These are phyloP conservation scores for Uronychia setigera DNA, from an alignment of 73 alveolate genomes.

Conservation along the genomic window DNA sequence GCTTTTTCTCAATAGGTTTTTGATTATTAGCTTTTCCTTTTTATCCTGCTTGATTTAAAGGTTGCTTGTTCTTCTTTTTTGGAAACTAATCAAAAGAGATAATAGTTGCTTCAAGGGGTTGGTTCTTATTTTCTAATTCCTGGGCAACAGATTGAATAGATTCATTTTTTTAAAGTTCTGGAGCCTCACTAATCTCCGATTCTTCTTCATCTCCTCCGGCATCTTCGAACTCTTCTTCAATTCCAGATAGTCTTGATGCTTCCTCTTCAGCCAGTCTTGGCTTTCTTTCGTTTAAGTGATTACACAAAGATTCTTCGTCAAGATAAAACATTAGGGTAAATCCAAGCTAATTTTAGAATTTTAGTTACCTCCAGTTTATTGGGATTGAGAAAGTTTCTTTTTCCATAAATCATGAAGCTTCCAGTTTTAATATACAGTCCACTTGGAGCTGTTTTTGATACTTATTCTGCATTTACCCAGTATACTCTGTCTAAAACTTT, in stretches of 20 bases:
- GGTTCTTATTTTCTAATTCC: background rate
- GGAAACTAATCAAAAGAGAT: constrained; percentile 13
- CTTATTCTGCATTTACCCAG: constrained; percentile 92
- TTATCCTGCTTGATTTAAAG: constrained; percentile 26
- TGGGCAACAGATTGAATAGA: background rate
- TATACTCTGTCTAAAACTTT: constrained; percentile 81
- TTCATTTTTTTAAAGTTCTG: background rate
- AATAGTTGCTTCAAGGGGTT: background rate
- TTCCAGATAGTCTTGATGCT: background rate
- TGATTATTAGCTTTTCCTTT: background rate
- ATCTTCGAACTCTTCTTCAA: constrained; percentile 15
- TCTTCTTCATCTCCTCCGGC: constrained; percentile 7
- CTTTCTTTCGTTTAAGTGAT: constrained; percentile 76
- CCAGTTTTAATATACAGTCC: constrained; percentile 87
- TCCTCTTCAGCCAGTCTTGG: constrained; percentile 11
- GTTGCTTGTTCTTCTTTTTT: constrained; percentile 40
- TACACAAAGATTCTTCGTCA: constrained; percentile 78
- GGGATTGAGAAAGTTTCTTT: constrained; percentile 86
- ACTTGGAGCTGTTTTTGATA: constrained; percentile 86
- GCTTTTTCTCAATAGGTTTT: background rate
- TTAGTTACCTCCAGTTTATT: constrained; percentile 66
- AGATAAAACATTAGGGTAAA: constrained; percentile 77
- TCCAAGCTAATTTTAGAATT: constrained; percentile 51
- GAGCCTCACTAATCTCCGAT: background rate
- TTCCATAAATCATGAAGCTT: constrained; percentile 90